phyloP scores from a whole-genome alignment of 768 basidiomycete species.

The Rhodotorula kratochvilovae region DNA sequence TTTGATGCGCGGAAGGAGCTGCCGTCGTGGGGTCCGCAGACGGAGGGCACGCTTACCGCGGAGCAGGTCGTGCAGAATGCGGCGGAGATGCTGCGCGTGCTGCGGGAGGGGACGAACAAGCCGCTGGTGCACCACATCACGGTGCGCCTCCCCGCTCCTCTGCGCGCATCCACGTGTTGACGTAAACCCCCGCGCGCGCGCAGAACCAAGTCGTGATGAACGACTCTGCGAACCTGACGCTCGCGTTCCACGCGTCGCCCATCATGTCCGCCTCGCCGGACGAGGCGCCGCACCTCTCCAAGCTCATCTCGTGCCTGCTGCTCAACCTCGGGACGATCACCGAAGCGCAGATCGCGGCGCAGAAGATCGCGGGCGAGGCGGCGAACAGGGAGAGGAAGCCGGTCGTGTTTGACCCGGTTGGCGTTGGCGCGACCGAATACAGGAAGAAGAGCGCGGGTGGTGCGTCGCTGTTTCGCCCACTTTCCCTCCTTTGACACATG shows the following conservation, averaged over 20 bases:
- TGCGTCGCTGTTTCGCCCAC: conserved; percentile 42
- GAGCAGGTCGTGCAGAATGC: conserved; percentile 49
- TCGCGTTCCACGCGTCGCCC: conserved; percentile 81
- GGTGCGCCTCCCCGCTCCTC: neutral
- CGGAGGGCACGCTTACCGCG: neutral
- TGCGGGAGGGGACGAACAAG: conserved; percentile 52
- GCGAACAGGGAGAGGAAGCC: conserved; percentile 70
- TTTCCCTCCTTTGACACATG: too few relatives aligned
- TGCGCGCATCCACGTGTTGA: too few relatives aligned
- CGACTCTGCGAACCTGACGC: conserved; percentile 54
- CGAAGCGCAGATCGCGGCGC: conserved; percentile 60
- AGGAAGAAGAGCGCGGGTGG: conserved; percentile 62
- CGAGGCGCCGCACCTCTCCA: conserved; percentile 75
- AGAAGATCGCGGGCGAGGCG: conserved; percentile 55
- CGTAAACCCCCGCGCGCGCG: conserved; percentile 54
- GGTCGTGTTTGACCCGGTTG: conserved; percentile 86
- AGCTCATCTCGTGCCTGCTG: conserved; percentile 63
- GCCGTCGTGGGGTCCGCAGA: neutral
- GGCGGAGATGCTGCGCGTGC: conserved; percentile 53
- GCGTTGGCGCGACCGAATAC: conserved; percentile 73
- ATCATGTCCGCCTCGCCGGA: conserved; percentile 84
- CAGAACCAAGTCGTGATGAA: conserved; percentile 53
- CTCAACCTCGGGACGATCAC: conserved; percentile 81
- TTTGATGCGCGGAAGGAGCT: conserved; percentile 52
- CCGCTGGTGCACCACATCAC: conserved; percentile 73